phyloP scores from a whole-genome alignment of 1,284 basidiomycete genomes.

The Ceratobasidium sp. region DNA sequence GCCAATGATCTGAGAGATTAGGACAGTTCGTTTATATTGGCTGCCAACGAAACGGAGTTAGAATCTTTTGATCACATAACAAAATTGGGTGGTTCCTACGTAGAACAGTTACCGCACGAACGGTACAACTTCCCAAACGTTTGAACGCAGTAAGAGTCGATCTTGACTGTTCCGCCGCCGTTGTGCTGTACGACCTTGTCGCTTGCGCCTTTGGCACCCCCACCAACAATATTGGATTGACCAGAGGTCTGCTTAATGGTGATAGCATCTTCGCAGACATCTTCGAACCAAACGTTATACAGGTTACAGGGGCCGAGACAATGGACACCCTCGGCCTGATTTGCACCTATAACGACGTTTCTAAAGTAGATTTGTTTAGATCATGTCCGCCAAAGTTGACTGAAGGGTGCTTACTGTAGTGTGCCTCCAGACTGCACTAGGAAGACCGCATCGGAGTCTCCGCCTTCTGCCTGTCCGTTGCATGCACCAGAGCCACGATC shows the following conservation, averaged over 20 bases:
- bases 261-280: conserved; percentile 47
- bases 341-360: conserved; percentile 54
- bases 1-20: conserved; percentile 44
- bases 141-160: conserved; percentile 30
- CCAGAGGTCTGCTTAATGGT: conserved; percentile 34
- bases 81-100: not conserved
- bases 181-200: conserved; percentile 43
- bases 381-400: no score
- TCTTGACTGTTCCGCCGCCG: conserved; percentile 37
- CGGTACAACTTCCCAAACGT: conserved; percentile 37
- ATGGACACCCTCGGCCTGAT: conserved; percentile 55
- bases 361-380: conserved; percentile 45
- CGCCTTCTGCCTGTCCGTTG: conserved; percentile 23
- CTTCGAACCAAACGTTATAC: conserved; percentile 48
- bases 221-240: conserved; percentile 35
- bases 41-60: not conserved
- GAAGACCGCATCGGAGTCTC: conserved; percentile 36
- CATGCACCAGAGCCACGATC: conserved; percentile 35
- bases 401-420: conserved; percentile 44
- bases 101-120: conserved; percentile 42
- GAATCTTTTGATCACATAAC: not conserved
- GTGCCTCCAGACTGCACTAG: conserved; percentile 51
- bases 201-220: conserved; percentile 36
- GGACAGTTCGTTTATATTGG: conserved; percentile 45
- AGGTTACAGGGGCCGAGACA: conserved; percentile 54